Percentiles rank a stretch among this genome's conserved stretches.
These are phyloP conservation scores for Fallopia convolvulus DNA, from an alignment of 148 eudicot species.

Conservation along the genomic window DNA sequence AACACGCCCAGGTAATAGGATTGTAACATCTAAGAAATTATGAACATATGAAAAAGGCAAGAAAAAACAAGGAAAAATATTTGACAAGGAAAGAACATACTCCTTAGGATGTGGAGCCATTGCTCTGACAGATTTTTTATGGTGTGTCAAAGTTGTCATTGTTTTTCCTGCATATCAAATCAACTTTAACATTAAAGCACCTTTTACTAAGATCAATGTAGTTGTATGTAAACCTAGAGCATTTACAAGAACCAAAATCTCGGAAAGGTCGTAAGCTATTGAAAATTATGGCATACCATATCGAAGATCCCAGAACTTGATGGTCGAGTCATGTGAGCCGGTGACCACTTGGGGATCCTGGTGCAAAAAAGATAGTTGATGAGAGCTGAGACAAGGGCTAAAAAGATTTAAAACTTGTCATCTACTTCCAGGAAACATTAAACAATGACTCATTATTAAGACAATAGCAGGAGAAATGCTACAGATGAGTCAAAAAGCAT, in stretches of 20 bases:
- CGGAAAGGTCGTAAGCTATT: not conserved
- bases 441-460: no score
- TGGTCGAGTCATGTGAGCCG: conserved; percentile 92
- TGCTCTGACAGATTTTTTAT: conserved; percentile 93
- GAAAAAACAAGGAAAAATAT: not conserved
- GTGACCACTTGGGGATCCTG: conserved; percentile 99
- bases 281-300: conserved; percentile 31
- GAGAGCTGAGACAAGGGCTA: conserved; percentile 9
- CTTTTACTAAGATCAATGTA: no score
- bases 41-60: not conserved
- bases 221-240: not conserved
- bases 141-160: conserved; percentile 86
- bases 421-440: no score
- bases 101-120: conserved; percentile 90
- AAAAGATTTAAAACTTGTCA: no score
- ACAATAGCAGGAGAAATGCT: not conserved
- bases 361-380: conserved; percentile 14
- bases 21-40: not conserved
- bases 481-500: not conserved
- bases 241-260: not conserved
- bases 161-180: conserved; percentile 53
- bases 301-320: conserved; percentile 95
- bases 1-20: not conserved
- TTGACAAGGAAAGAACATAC: conserved; percentile 28
- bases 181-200: not conserved